These are phyloP conservation scores for Rubus idaeus DNA, from an alignment of 306 rosid species.

Conservation along the genomic window DNA sequence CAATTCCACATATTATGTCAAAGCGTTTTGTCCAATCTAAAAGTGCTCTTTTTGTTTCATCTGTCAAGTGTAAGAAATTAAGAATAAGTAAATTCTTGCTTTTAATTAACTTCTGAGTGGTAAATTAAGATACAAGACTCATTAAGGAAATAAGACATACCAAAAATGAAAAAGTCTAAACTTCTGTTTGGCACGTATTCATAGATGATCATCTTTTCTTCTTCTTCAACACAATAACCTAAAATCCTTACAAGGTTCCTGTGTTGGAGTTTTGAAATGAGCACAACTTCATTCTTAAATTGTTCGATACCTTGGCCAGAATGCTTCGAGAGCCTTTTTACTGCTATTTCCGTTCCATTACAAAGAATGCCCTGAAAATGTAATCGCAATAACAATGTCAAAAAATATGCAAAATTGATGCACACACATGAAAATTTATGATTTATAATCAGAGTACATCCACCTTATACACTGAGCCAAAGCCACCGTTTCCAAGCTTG, in stretches of 20 bases:
- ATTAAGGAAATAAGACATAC: background rate
- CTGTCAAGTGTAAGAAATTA: background rate
- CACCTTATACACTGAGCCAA: conserved; percentile 54
- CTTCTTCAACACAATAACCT: background rate
- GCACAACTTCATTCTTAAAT: background rate
- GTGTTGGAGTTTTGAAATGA: background rate
- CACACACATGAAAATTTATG: too few species aligned
- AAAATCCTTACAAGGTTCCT: background rate
- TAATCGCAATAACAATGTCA: too few species aligned
- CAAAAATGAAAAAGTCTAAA: background rate
- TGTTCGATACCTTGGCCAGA: background rate
- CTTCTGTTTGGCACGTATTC: background rate
- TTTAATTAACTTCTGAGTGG: too few species aligned
- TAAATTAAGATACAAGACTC: too few species aligned
- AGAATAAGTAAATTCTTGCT: background rate
- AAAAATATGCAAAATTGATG: too few species aligned
- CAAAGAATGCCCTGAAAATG: background rate
- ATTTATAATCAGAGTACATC: too few species aligned
- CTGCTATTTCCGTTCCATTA: background rate
- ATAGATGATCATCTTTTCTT: background rate
- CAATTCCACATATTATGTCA: background rate
- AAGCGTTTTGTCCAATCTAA: background rate
- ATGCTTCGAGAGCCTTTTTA: background rate
- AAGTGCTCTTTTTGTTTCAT: background rate
- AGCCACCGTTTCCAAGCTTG: conserved; percentile 55